These are phyloP conservation scores for Russula sp. DNA, from an alignment of 768 basidiomycete species.

Conservation along the genomic window DNA sequence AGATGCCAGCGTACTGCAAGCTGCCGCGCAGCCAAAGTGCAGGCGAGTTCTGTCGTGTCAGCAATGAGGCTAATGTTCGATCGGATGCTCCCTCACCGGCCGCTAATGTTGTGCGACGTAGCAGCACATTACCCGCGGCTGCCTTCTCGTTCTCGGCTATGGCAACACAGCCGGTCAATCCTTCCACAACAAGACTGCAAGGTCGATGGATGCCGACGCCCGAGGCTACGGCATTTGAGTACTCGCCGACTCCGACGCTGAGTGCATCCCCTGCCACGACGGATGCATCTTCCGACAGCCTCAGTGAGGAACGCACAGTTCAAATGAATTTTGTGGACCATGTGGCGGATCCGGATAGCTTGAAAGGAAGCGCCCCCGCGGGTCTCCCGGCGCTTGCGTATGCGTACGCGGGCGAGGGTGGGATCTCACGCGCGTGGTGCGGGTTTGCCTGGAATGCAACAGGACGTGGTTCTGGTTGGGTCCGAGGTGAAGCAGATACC, in stretches of 20 bases:
- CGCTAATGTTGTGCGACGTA: constrained; percentile 9
- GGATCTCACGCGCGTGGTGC: constrained; percentile 28
- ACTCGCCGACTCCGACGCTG: constrained; percentile 30
- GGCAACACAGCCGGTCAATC: constrained; percentile 1
- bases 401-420: constrained; percentile 31
- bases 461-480: constrained; percentile 21
- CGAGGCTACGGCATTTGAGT: constrained; percentile 18
- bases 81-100: constrained; percentile 1
- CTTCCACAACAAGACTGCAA: constrained; percentile 8
- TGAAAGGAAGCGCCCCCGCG: constrained; percentile 13
- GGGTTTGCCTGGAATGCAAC: constrained; percentile 27
- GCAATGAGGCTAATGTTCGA: neutral
- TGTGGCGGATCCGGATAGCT: constrained; percentile 10
- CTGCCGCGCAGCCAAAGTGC: constrained; percentile 26
- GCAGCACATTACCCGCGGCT: constrained; percentile 17
- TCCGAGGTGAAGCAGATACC: constrained; percentile 24
- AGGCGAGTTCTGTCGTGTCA: constrained; percentile 5
- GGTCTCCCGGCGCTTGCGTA: constrained; percentile 28
- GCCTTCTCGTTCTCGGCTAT: neutral
- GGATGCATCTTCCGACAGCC: constrained; percentile 28
- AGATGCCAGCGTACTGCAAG: constrained; percentile 40
- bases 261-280: constrained; percentile 28
- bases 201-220: constrained; percentile 21
- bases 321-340: constrained; percentile 29
- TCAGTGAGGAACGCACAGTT: constrained; percentile 29